Conservation (phyloP, 2,329 filamentous ascomycete genomes). For the Colletotrichum lentis region DNA sequence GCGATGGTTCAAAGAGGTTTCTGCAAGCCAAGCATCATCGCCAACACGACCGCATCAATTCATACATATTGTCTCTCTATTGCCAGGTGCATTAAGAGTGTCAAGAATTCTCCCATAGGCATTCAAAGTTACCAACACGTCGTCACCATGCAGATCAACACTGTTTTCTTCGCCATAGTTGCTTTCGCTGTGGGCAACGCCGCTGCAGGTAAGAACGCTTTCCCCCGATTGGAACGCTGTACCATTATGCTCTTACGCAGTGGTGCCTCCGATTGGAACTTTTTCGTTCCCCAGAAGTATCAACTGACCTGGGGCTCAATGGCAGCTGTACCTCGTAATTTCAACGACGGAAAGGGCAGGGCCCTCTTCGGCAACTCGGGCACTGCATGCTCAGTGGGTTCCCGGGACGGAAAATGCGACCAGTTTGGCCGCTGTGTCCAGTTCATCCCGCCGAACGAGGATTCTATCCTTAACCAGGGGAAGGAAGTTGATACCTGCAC, state of each 20-base stretch:
- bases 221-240: background rate
- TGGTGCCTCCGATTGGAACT: background rate
- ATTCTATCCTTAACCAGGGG: constrained; percentile 24
- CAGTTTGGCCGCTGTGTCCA: constrained; percentile 28
- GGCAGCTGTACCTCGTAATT: constrained; percentile 16
- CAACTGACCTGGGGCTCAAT: background rate
- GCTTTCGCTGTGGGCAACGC: constrained; percentile 18
- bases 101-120: background rate
- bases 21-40: too few species aligned
- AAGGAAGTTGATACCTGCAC: constrained; percentile 20
- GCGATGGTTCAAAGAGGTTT: background rate
- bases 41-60: background rate
- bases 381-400: constrained; percentile 23
- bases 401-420: constrained; percentile 30
- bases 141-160: constrained; percentile 23
- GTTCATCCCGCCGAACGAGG: constrained; percentile 26
- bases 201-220: constrained; percentile 8
- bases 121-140: background rate
- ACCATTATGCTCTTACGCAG: too few species aligned
- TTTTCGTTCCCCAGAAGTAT: background rate
- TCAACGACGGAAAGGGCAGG: constrained; percentile 25
- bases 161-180: constrained; percentile 15
- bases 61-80: background rate
- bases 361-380: constrained; percentile 30
- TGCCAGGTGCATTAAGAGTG: constrained; percentile 9